phyloP scores from a whole-genome alignment of 176 grass and related monocot species.

The Olyra latifolia region DNA sequence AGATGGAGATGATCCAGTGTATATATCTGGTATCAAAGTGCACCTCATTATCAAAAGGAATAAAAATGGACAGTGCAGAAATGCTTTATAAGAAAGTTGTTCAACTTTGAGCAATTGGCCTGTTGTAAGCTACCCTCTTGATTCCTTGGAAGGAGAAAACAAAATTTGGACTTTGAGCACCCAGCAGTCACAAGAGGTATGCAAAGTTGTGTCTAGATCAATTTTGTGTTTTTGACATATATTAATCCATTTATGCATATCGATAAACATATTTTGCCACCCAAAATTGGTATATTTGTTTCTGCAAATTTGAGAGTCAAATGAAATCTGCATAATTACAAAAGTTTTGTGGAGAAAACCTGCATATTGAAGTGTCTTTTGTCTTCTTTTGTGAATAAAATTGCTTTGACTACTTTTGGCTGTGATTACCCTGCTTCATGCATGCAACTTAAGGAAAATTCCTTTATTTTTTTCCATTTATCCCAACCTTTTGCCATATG shows the following conservation, averaged over 20 bases:
- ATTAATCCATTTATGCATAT: neutral
- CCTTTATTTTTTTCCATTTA: neutral
- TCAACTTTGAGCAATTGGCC: neutral
- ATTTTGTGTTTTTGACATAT: neutral
- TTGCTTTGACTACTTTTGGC: neutral
- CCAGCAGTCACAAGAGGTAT: conserved; percentile 6
- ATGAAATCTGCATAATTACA: neutral
- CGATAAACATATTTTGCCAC: neutral
- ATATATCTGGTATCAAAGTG: conserved; percentile 23
- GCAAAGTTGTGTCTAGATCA: neutral
- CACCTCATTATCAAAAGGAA: neutral
- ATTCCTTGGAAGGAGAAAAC: conserved; percentile 3
- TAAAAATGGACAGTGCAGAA: conserved; percentile 5
- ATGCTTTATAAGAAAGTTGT: neutral
- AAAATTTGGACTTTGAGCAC: neutral
- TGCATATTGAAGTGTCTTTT: neutral
- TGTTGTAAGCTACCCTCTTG: neutral
- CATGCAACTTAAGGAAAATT: neutral
- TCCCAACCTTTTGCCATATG: neutral
- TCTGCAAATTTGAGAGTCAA: neutral
- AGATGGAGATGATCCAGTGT: conserved; percentile 14
- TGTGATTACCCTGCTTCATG: neutral
- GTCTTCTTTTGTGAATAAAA: neutral
- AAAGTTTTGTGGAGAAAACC: neutral
- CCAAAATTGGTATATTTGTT: neutral